Conservation (phyloP, 2,329 filamentous ascomycete genomes). For the Scedosporium minutisporum region DNA sequence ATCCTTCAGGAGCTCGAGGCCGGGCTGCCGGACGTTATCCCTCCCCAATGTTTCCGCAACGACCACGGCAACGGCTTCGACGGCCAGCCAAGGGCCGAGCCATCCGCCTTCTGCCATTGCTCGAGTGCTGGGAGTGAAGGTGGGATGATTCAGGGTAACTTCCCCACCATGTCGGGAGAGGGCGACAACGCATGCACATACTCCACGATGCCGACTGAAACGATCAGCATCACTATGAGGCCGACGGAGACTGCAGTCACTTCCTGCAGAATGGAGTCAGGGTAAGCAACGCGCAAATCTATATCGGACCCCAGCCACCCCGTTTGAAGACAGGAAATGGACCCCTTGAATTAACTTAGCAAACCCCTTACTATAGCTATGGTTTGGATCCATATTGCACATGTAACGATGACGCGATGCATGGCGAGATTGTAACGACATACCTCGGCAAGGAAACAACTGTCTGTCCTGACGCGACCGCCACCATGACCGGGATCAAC, state of each 20-base stretch:
- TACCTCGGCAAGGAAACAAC: conserved; percentile 7
- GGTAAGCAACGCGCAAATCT: not conserved
- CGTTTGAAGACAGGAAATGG: not conserved
- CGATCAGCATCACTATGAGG: not conserved
- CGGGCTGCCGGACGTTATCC: not conserved
- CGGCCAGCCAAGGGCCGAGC: not conserved
- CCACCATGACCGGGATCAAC: not conserved
- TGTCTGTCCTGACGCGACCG: not conserved
- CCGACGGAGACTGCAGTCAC: not conserved
- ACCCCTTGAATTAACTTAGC: not conserved
- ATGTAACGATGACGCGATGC: conserved; percentile 7
- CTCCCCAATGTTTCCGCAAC: not conserved
- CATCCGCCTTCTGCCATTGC: not conserved
- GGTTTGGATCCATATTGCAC: conserved; percentile 7
- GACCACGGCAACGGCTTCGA: not conserved
- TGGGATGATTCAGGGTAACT: not conserved
- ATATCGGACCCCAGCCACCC: not conserved
- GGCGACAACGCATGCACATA: not conserved
- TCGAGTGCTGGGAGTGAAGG: not conserved
- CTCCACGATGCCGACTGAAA: not conserved
- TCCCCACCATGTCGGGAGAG: not conserved
- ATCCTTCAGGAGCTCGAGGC: not conserved
- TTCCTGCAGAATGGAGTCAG: not conserved
- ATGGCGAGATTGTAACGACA: conserved; percentile 6
- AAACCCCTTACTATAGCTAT: not conserved